These are phyloP conservation scores for Colletotrichum chrysophilum DNA, from an alignment of 2,329 filamentous ascomycete genomes.

Conservation along the genomic window DNA sequence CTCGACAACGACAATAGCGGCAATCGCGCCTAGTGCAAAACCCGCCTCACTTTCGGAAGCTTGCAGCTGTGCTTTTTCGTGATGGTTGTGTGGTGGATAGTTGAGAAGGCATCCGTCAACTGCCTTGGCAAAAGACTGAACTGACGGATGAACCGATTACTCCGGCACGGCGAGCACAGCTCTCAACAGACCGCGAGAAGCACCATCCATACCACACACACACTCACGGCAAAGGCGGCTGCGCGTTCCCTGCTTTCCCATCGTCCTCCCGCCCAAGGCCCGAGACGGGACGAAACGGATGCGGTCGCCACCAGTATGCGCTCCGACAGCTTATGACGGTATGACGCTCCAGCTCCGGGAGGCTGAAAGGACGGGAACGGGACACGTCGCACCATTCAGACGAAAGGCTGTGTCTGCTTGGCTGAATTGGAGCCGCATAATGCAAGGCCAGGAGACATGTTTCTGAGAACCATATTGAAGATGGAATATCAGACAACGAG, in stretches of 20 bases:
- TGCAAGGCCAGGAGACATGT: background rate
- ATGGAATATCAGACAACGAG: background rate
- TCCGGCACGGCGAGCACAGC: background rate
- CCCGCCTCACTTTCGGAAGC: background rate
- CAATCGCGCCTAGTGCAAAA: background rate
- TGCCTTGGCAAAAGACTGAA: background rate
- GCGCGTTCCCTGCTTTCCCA: background rate
- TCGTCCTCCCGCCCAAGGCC: background rate
- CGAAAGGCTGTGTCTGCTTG: constrained; percentile 1
- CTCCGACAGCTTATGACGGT: background rate
- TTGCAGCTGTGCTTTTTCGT: background rate
- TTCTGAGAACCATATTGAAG: background rate
- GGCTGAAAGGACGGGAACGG: constrained; percentile 1
- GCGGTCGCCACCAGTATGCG: background rate
- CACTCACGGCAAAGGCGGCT: background rate
- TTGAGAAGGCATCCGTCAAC: background rate
- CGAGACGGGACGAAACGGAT: constrained; percentile 6
- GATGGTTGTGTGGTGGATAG: background rate
- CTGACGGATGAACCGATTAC: background rate
- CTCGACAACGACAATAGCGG: background rate
- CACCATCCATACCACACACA: background rate
- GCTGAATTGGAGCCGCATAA: background rate
- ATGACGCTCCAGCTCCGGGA: background rate
- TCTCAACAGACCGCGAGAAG: background rate
- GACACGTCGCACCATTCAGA: constrained; percentile 12